phyloP scores from a whole-genome alignment of 208 protist genomes.

The Trypanosoma cruzi region DNA sequence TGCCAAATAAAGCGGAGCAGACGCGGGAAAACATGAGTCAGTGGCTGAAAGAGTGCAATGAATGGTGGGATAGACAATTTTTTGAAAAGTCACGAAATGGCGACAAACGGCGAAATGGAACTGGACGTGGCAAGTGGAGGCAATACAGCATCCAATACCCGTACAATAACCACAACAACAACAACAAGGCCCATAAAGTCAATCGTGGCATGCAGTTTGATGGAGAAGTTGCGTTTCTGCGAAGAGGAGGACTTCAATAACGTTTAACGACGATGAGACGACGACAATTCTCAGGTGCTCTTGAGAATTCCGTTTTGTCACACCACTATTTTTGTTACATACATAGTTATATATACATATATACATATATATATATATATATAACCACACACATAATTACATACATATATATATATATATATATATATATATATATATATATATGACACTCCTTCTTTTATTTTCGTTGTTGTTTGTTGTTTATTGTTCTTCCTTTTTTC shows the following conservation, averaged over 20 bases:
- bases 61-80: conserved; percentile 15
- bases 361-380: conserved; percentile 10
- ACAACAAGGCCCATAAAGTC: conserved; percentile 23
- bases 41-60: conserved; percentile 11
- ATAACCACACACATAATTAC: no score
- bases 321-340: conserved; percentile 11
- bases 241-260: conserved; percentile 8
- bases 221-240: not conserved
- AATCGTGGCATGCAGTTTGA: conserved; percentile 3
- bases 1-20: conserved; percentile 27
- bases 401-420: conserved; percentile 7
- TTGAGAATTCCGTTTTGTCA: no score
- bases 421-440: not conserved
- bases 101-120: not conserved
- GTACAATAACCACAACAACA: conserved; percentile 19
- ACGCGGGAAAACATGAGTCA: conserved; percentile 20
- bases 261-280: no score
- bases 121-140: conserved; percentile 16
- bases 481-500: conserved; percentile 13
- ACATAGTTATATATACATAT: not conserved
- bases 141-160: conserved; percentile 3
- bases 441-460: no score
- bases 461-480: conserved; percentile 20
- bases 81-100: not conserved
- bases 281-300: no score